These are phyloP conservation scores for Malus hybrid DNA, from an alignment of 331 rosid species.

Conservation along the genomic window DNA sequence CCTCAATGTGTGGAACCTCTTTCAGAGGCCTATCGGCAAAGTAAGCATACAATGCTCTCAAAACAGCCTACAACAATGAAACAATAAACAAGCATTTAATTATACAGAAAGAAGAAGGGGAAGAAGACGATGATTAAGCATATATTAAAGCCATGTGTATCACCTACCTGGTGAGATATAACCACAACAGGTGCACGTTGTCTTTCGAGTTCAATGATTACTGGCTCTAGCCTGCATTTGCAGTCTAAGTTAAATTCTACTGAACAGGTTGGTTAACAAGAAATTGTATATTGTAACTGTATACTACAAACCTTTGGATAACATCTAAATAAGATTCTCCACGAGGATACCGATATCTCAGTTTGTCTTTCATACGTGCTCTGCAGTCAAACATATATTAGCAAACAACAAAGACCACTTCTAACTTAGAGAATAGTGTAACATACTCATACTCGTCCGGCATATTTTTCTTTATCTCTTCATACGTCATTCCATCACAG, in stretches of 20 bases:
- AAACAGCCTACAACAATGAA: constrained; percentile 67
- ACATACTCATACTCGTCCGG: constrained; percentile 93
- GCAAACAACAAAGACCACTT: background rate
- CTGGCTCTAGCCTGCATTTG: constrained; percentile 88
- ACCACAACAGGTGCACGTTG: constrained; percentile 98
- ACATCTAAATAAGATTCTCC: constrained; percentile 98
- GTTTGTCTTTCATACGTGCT: constrained; percentile 84
- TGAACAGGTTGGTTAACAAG: background rate
- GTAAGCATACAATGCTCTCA: constrained; percentile 94
- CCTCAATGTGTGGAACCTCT: constrained; percentile 97
- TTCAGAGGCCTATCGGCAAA: constrained; percentile 94
- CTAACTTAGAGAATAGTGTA: constrained; percentile 4
- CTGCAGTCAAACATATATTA: constrained; percentile 34
- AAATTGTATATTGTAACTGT: background rate
- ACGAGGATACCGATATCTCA: constrained; percentile 95
- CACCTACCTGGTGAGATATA: constrained; percentile 98
- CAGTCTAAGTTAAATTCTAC: background rate
- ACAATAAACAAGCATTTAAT: background rate
- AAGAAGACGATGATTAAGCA: background rate
- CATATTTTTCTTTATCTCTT: constrained; percentile 94
- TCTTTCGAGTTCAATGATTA: constrained; percentile 93
- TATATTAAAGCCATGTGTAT: background rate
- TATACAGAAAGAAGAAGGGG: background rate
- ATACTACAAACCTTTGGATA: constrained; percentile 66
- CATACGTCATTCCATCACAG: constrained; percentile 95